A percentile compares a stretch with the other conserved stretches of the same genome.
Conservation (phyloP, 176 grass and related monocot species). For the Rhipidocladum racemiflorum region DNA sequence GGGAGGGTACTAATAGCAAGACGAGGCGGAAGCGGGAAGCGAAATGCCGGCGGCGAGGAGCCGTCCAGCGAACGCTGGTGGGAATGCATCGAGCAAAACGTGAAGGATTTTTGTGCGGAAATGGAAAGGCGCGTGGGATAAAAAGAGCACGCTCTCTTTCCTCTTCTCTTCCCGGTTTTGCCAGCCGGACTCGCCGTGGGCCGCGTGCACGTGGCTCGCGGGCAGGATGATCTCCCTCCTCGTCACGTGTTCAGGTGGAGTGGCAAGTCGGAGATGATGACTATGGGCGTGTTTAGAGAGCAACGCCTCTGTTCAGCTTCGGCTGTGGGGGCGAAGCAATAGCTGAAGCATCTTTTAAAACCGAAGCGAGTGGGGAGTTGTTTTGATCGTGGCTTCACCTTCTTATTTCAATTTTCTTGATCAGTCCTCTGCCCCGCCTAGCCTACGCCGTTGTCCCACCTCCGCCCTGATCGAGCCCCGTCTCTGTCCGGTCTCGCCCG, state of each 20-base stretch:
- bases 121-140: constrained; percentile 30
- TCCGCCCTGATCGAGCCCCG: too few relatives aligned
- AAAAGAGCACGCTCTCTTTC: background rate
- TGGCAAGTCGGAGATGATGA: too few relatives aligned
- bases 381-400: too few relatives aligned
- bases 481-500: too few relatives aligned
- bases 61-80: background rate
- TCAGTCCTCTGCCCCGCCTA: too few relatives aligned
- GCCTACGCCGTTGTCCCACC: too few relatives aligned
- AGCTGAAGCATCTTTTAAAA: too few relatives aligned
- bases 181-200: background rate
- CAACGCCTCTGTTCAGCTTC: too few relatives aligned
- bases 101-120: background rate
- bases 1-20: background rate
- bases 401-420: too few relatives aligned
- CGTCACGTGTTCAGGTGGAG: background rate
- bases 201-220: background rate
- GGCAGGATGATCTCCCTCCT: background rate
- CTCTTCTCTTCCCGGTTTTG: background rate
- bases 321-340: too few relatives aligned
- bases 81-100: constrained; percentile 19
- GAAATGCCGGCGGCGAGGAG: constrained; percentile 2
- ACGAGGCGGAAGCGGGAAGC: background rate
- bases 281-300: too few relatives aligned
- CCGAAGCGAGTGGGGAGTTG: too few relatives aligned